Conservation (phyloP, 2,329 filamentous ascomycete species). For the Boeremia lycopersici region DNA sequence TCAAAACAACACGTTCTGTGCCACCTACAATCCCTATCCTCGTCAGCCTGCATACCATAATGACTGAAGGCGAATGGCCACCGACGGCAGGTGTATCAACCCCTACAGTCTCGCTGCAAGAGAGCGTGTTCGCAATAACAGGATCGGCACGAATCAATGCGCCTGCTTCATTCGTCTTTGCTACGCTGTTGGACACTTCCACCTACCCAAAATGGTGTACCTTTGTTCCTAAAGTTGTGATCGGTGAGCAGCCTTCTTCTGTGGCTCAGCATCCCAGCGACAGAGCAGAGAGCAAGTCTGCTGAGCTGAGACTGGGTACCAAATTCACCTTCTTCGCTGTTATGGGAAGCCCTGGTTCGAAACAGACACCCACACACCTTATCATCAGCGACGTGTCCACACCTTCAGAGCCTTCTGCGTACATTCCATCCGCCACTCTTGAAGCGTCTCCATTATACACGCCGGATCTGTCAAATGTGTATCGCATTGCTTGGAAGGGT, state of each 20-base stretch:
- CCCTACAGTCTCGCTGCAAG: constrained; percentile 5
- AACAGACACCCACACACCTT: constrained; percentile 16
- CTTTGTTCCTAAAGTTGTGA: constrained; percentile 22
- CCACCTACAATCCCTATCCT: background rate
- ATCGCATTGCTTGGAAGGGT: constrained; percentile 28
- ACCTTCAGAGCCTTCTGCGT: constrained; percentile 19
- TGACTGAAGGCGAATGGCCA: constrained; percentile 11
- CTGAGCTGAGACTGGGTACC: constrained; percentile 17
- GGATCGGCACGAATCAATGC: constrained; percentile 14
- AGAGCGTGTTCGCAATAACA: constrained; percentile 5
- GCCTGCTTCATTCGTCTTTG: constrained; percentile 27
- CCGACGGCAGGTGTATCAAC: constrained; percentile 10
- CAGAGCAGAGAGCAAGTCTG: background rate
- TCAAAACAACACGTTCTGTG: background rate
- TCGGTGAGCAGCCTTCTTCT: constrained; percentile 15
- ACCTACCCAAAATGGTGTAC: constrained; percentile 29
- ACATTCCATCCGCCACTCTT: constrained; percentile 14
- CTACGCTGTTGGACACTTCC: constrained; percentile 19
- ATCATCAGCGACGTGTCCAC: constrained; percentile 28
- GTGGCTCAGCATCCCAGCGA: background rate
- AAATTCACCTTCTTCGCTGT: constrained; percentile 27
- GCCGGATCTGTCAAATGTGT: constrained; percentile 24
- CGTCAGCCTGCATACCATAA: background rate
- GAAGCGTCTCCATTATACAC: constrained; percentile 20
- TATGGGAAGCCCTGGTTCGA: constrained; percentile 23